Percentiles rank a stretch among this genome's conserved stretches.
phyloP scores from a whole-genome alignment of 306 rosid genomes.

The Corylus avellana region DNA sequence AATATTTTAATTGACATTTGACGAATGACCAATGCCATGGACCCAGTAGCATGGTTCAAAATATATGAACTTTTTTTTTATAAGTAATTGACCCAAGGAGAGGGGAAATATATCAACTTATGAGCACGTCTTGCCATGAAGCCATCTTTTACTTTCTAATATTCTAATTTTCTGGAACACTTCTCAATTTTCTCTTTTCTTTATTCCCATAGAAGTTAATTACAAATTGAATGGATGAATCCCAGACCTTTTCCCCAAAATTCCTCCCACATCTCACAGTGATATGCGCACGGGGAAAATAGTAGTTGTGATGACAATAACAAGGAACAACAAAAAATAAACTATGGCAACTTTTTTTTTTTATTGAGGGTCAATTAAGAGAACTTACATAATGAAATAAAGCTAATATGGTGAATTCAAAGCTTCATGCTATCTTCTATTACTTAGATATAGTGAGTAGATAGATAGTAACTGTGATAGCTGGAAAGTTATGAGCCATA shows the following conservation, averaged over 20 bases:
- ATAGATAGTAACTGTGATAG: neutral
- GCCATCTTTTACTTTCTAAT: neutral
- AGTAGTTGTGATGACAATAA: no score
- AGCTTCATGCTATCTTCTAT: no score
- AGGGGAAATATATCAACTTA: no score
- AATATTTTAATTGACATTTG: neutral
- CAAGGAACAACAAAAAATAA: no score
- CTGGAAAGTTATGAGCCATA: neutral
- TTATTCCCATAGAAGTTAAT: neutral
- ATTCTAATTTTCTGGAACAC: neutral
- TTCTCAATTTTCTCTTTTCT: neutral
- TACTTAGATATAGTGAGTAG: no score
- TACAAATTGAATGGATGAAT: neutral
- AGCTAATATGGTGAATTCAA: no score
- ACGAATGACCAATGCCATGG: neutral
- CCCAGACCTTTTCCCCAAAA: neutral
- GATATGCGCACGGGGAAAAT: neutral
- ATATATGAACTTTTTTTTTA: no score
- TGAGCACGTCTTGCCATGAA: neutral
- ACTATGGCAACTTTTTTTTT: no score
- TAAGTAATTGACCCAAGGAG: no score
- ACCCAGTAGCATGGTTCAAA: no score
- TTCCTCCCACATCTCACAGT: neutral
- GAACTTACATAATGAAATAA: neutral
- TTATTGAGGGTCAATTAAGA: no score